These are phyloP conservation scores for Scedosporium boydii DNA, from an alignment of 2,329 filamentous ascomycete species.

Conservation along the genomic window DNA sequence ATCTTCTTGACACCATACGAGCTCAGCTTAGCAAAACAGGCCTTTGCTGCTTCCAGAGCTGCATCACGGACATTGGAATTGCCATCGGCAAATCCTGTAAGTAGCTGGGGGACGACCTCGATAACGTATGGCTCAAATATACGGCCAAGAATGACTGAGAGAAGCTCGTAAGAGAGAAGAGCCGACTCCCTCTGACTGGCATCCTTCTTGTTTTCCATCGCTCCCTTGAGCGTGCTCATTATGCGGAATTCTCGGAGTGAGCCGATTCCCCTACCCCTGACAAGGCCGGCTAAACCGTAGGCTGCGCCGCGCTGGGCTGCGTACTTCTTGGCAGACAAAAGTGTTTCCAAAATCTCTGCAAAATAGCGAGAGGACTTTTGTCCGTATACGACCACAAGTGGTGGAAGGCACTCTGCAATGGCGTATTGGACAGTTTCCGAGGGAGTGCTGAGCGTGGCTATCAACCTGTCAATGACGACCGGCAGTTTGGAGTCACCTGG, in stretches of 20 bases:
- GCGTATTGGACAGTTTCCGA: constrained; percentile 97
- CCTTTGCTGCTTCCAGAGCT: constrained; percentile 85
- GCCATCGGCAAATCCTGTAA: constrained; percentile 80
- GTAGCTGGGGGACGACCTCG: constrained; percentile 82
- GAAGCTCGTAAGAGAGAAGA: constrained; percentile 80
- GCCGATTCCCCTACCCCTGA: constrained; percentile 77
- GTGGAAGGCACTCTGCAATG: constrained; percentile 86
- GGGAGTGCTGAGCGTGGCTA: constrained; percentile 83
- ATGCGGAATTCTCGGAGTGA: constrained; percentile 79
- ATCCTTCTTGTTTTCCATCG: constrained; percentile 94
- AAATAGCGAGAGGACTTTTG: constrained; percentile 72
- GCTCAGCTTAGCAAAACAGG: constrained; percentile 85
- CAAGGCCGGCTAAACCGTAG: constrained; percentile 85
- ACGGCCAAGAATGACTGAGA: constrained; percentile 76
- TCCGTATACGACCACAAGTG: constrained; percentile 68
- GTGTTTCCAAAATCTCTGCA: constrained; percentile 66
- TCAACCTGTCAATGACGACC: constrained; percentile 74
- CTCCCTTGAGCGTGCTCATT: constrained; percentile 68
- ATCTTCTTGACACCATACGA: constrained; percentile 95
- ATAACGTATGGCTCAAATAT: constrained; percentile 96
- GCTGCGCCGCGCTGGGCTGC: constrained; percentile 87
- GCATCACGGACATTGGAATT: constrained; percentile 86
- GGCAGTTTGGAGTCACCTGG: constrained; percentile 80
- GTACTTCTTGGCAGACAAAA: constrained; percentile 85
- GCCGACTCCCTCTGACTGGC: constrained; percentile 79